These are phyloP conservation scores for Nidularia pulvinata DNA, from an alignment of 768 basidiomycete species.

Conservation along the genomic window DNA sequence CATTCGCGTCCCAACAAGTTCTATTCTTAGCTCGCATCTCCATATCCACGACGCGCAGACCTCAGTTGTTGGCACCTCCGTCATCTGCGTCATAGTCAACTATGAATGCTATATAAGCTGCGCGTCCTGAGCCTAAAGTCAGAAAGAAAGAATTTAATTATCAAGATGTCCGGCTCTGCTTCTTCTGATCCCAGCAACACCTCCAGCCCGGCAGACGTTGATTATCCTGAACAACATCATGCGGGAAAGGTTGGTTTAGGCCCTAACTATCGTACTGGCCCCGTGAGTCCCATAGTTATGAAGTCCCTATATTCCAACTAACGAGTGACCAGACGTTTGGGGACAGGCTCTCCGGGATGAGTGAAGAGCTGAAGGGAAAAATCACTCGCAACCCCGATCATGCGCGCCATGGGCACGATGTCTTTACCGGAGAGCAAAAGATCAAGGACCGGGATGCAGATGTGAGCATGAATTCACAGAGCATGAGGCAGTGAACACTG, in stretches of 20 bases:
- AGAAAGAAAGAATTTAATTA: too few species aligned
- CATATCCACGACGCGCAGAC: too few species aligned
- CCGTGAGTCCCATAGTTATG: slow-evolving; percentile 17
- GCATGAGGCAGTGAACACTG: background rate
- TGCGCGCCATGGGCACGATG: slow-evolving; percentile 18
- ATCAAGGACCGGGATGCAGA: slow-evolving; percentile 19
- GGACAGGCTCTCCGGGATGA: slow-evolving; percentile 20
- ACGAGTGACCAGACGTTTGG: slow-evolving; percentile 12
- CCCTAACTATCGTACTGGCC: slow-evolving; percentile 30
- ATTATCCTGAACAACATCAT: slow-evolving; percentile 40
- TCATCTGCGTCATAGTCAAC: too few species aligned
- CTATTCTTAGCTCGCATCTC: too few species aligned
- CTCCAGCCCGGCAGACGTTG: background rate
- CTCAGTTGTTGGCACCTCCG: too few species aligned
- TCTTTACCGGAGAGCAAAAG: slow-evolving; percentile 19
- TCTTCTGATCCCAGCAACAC: background rate
- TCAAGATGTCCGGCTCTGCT: too few species aligned
- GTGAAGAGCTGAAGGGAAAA: slow-evolving; percentile 23
- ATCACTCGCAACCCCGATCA: slow-evolving; percentile 18
- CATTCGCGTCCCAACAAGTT: too few species aligned
- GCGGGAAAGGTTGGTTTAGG: slow-evolving; percentile 44
- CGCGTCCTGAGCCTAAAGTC: too few species aligned
- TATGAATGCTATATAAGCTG: too few species aligned
- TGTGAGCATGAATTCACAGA: slow-evolving; percentile 4
- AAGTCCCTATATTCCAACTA: background rate